Base-by-base conservation (phyloP, 164 flowering plant genomes). In the Nymphaea thermarum region DNA sequence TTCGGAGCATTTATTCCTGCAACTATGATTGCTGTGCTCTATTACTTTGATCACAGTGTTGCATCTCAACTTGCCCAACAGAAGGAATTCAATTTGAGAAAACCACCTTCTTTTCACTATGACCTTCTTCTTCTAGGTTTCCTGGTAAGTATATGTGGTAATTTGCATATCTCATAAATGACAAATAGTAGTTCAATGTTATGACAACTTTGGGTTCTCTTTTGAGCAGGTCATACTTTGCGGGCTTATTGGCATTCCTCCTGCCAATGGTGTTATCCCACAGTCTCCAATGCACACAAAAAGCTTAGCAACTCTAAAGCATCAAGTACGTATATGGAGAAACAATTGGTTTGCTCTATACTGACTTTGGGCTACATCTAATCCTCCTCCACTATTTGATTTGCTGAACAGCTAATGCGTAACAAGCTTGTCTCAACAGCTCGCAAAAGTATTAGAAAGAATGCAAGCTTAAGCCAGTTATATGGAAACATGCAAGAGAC, bases 251-350 rank as follows among this genome's bases (percentile, higher is more conserved):
- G 97, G 98, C 71, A 87, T 93, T 73, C 98, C 98, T 67, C 98
- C 98, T 64, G 84, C 98, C 44, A 93, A 91, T 82, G 98, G 98
- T 67, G 98, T 93, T 42, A 90, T 93, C 69, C 97, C 98, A 36
- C 98, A 93, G 71, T 93, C 98, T 74, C 98, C 98, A 57, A 93
- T 93, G 97, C 98, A 93, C 70, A 93, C 98, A 65, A 93, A 90
- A 76, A 93, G 96, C 75, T 83, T 93, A 70, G 96, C 97, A 70
- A 90, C 97, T 63, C 80, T 93, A 75, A 93, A 90, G 72, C 97
- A 93, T 70, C 97, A 91, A 92, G 98, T 90, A 79, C 12, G 11
- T 47, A 47, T 5, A 47, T 47, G 11, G 36, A 47, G 12, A 47
- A 2, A 47, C 55, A 12, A 5, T 60, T 60, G 43, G 25, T 41